Evolutionary conservation across 2,329 filamentous ascomycete genomes (phyloP), one percentile per base, ranked within the genome.

Genomic region (Botrytis fabae): DNA sequence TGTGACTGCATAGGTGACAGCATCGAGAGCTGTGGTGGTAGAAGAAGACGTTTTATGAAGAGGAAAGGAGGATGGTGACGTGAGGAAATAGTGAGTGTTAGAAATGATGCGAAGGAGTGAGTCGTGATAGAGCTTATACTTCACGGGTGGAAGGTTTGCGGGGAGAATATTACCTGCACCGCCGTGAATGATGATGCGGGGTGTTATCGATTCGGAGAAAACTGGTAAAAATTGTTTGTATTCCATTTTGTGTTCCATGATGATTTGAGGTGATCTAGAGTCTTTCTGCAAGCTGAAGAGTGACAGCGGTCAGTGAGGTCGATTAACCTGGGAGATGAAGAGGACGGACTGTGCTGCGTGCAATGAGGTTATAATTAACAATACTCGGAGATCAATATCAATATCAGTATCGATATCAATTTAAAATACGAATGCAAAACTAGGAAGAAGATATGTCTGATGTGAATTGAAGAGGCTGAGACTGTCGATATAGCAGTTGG

Each of bases 1-100:
- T 1, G 85, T 84, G 18, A 97, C 93, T 62, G 94, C 94, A 81
- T 91, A 88, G 2, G 91, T 91, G 2, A 93, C 93, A 0, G 90
- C 88, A 72, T 93, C 90, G 22, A 97, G 86, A 0, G 94, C 92
- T 40, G 75, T 78, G 25, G 62, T 85, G 80, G 59, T 38, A 35
- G 48, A 83, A 76, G 22, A 78, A 59, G 74, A 80, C 69, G 70
- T 83, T 82, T n/a, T 79, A 79, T 73, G 85, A 78, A 74, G 85
- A 79, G 78, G 92, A 87, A 78, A 93, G 89, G 20, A 83, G 81
- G 60, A 91, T 81, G 54, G 93, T 83, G 1, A 90, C 86, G 48
- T 83, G 18, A 87, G 83, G 28, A 84, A 81, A 7, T 80, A 71
- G 73, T 82, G 76, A 51, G 85, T 84, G 38, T 81, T 82, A 40